Percentiles rank a stretch among this genome's conserved stretches.
Conservation (phyloP, 2,329 filamentous ascomycete genomes). For the Sclerotinia borealis region DNA sequence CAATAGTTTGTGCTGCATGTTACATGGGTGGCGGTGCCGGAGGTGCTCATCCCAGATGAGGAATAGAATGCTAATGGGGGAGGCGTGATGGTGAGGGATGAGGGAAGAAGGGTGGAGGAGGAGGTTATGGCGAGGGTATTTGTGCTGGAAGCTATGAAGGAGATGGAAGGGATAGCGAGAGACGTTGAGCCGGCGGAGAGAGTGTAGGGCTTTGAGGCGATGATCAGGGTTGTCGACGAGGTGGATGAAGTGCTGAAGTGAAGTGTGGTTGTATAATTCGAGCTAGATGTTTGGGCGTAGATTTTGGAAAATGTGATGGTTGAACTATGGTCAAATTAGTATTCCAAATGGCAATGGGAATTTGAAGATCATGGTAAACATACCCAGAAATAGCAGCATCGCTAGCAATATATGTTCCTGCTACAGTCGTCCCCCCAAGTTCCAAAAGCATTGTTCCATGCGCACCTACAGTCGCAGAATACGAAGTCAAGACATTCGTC, state of each 20-base stretch:
- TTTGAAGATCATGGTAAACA: not conserved
- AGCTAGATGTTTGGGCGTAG: slow-evolving; percentile 22
- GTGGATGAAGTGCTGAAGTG: slow-evolving; percentile 13
- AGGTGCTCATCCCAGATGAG: slow-evolving; percentile 49
- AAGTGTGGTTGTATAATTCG: slow-evolving; percentile 18
- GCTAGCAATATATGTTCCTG: slow-evolving; percentile 14
- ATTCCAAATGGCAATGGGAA: not conserved
- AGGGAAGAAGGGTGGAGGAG: slow-evolving; percentile 9
- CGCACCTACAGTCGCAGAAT: slow-evolving; percentile 18
- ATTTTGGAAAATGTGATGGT: slow-evolving; percentile 19
- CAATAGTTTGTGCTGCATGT: slow-evolving; percentile 21
- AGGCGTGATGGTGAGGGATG: slow-evolving; percentile 13
- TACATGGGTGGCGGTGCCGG: slow-evolving; percentile 33
- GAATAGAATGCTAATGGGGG: slow-evolving; percentile 37
- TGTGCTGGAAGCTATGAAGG: slow-evolving; percentile 18
- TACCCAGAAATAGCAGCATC: slow-evolving; percentile 19
- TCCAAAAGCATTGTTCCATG: slow-evolving; percentile 26
- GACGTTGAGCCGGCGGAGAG: slow-evolving; percentile 12
- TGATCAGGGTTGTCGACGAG: slow-evolving; percentile 11
- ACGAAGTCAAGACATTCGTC: slow-evolving; percentile 21
- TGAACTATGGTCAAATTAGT: slow-evolving; percentile 11
- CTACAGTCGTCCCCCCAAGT: slow-evolving; percentile 14
- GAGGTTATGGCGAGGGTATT: slow-evolving; percentile 19
- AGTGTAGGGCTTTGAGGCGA: slow-evolving; percentile 15
- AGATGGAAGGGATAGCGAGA: slow-evolving; percentile 13